These are phyloP conservation scores for Rhizomucor pusillus DNA, from an alignment of 371 early-diverging fungal genomes.

Conservation along the genomic window DNA sequence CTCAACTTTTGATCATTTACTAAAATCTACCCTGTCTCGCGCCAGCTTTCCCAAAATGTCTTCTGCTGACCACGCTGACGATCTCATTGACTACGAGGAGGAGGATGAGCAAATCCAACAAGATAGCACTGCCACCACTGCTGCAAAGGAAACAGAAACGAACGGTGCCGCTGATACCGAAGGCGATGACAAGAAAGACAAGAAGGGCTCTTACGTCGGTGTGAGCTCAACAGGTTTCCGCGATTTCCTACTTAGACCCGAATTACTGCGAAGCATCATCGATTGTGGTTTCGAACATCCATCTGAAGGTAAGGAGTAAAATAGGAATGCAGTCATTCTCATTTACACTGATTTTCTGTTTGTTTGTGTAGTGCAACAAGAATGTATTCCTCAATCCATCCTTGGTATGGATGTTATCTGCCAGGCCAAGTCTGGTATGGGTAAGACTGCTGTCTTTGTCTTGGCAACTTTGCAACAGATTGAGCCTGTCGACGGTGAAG, in stretches of 20 bases:
- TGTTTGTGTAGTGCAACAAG: constrained; percentile 85
- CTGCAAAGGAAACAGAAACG: constrained; percentile 7
- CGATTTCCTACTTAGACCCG: constrained; percentile 96
- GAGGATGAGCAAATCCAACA: constrained; percentile 69
- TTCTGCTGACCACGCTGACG: constrained; percentile 77
- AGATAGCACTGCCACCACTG: constrained; percentile 29
- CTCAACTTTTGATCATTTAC: constrained; percentile 4
- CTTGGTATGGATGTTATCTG: constrained; percentile 96
- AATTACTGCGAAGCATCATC: constrained; percentile 90
- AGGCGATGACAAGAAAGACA: constrained; percentile 68
- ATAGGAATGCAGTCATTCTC: neutral
- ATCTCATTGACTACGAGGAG: constrained; percentile 96
- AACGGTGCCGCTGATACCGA: constrained; percentile 31
- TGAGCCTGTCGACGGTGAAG: constrained; percentile 77
- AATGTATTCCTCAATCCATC: constrained; percentile 97
- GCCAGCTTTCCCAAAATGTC: constrained; percentile 30
- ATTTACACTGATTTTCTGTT: neutral
- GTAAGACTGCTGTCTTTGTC: constrained; percentile 99
- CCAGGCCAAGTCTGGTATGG: constrained; percentile 99
- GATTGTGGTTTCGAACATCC: constrained; percentile 99
- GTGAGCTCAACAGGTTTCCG: constrained; percentile 98
- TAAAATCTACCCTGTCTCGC: constrained; percentile 5
- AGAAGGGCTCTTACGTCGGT: constrained; percentile 97
- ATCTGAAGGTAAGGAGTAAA: constrained; percentile 72
- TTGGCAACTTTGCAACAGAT: constrained; percentile 96